A percentile compares a stretch with the other conserved stretches of the same genome.
These are phyloP conservation scores for Pichia cephalocereana DNA, from an alignment of 805 yeast genomes.

Conservation along the genomic window DNA sequence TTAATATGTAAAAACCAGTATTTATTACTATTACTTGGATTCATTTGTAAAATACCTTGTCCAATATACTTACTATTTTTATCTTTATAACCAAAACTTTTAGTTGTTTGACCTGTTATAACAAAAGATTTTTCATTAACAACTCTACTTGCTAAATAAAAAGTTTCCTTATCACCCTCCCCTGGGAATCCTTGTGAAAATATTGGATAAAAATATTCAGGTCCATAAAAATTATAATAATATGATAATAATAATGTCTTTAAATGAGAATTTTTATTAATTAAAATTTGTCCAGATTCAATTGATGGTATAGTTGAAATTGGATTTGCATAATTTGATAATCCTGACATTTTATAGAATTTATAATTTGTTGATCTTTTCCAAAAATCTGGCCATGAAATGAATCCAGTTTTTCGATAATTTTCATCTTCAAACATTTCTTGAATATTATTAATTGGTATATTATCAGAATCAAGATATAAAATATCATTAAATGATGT, in stretches of 20 bases:
- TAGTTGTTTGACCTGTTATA: slow-evolving; percentile 22
- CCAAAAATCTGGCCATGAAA: slow-evolving; percentile 70
- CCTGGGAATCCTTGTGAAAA: slow-evolving; percentile 69
- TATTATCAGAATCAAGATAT: slow-evolving; percentile 35
- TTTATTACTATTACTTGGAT: slow-evolving; percentile 19
- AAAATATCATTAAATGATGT: slow-evolving; percentile 35
- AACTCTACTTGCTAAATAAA: slow-evolving; percentile 56
- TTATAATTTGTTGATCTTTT: slow-evolving; percentile 53
- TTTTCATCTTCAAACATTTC: slow-evolving; percentile 28
- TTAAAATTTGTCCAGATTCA: slow-evolving; percentile 62
- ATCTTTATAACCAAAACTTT: slow-evolving; percentile 23
- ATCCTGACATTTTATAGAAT: slow-evolving; percentile 41
- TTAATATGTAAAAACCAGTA: slow-evolving; percentile 25
- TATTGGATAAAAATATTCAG: slow-evolving; percentile 55
- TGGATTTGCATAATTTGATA: slow-evolving; percentile 24
- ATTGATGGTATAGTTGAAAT: slow-evolving; percentile 43
- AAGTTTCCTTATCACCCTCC: slow-evolving; percentile 76
- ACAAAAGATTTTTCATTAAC: slow-evolving; percentile 20
- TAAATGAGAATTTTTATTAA: slow-evolving; percentile 51
- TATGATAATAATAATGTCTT: slow-evolving; percentile 49
- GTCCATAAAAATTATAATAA: slow-evolving; percentile 62
- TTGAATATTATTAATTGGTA: slow-evolving; percentile 30
- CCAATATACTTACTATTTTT: slow-evolving; percentile 19
- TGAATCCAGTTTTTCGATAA: slow-evolving; percentile 41
- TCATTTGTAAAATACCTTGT: slow-evolving; percentile 24